These are phyloP conservation scores for Vitis rotundifolia DNA, from an alignment of 164 flowering plant species.

Conservation along the genomic window DNA sequence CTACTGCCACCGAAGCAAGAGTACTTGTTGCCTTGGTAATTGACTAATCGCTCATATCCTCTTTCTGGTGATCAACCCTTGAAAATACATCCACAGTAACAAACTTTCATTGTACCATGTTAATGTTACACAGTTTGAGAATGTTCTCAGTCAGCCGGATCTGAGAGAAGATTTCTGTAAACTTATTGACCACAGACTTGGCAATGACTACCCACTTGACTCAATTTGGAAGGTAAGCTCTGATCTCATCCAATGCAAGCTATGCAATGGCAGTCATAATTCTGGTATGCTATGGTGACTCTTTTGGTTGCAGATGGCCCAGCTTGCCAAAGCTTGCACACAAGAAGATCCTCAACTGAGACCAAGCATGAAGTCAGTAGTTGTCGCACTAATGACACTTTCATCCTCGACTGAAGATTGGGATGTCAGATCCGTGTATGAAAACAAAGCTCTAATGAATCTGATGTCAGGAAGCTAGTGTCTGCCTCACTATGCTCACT, in stretches of 20 bases:
- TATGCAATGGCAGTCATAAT: neutral
- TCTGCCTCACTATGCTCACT: too few species aligned
- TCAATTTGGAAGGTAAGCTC: constrained; percentile 57
- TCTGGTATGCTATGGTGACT: neutral
- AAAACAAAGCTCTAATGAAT: constrained; percentile 61
- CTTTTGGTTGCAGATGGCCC: constrained; percentile 58
- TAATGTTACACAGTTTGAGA: constrained; percentile 64
- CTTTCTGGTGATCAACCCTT: neutral
- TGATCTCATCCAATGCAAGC: neutral
- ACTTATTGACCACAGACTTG: constrained; percentile 73
- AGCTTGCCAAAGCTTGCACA: constrained; percentile 81
- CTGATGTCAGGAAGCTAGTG: constrained; percentile 76
- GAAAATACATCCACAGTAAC: neutral
- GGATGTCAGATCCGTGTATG: constrained; percentile 74
- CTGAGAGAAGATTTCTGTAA: constrained; percentile 46
- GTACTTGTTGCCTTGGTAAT: constrained; percentile 80
- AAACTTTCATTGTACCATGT: neutral
- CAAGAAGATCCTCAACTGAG: constrained; percentile 75
- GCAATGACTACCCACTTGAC: constrained; percentile 66
- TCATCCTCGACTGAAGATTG: constrained; percentile 78
- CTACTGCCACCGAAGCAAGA: constrained; percentile 48
- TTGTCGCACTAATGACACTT: constrained; percentile 76
- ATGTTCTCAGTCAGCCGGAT: constrained; percentile 51
- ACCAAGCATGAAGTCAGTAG: constrained; percentile 86
- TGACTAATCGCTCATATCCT: neutral